phyloP scores from a whole-genome alignment of 2,329 filamentous ascomycete genomes.

The Lomentospora prolificans region DNA sequence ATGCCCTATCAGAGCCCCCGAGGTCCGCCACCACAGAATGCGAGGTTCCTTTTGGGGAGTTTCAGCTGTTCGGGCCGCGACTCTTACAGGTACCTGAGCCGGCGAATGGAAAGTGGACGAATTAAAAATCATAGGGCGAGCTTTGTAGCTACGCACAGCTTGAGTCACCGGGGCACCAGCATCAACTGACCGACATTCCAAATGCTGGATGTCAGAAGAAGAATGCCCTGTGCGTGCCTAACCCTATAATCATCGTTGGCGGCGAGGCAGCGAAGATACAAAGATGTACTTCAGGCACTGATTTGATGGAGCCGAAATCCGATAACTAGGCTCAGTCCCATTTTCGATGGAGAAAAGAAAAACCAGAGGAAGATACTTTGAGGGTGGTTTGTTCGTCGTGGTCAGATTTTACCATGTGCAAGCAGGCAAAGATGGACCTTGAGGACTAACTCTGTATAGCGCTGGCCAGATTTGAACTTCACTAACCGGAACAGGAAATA shows the following conservation, averaged over 20 bases:
- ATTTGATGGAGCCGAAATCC: too few species aligned
- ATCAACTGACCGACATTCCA: background rate
- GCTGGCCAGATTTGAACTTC: too few species aligned
- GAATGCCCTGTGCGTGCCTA: background rate
- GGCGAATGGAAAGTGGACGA: background rate
- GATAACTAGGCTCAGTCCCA: background rate
- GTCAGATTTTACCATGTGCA: too few species aligned
- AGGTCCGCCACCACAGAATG: background rate
- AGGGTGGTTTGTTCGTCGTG: too few species aligned
- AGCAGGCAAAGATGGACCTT: too few species aligned
- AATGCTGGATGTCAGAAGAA: too few species aligned
- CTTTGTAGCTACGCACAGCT: background rate
- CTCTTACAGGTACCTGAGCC: background rate
- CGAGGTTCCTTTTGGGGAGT: background rate
- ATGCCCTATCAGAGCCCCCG: background rate
- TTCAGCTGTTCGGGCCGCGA: background rate
- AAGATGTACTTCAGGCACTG: too few species aligned
- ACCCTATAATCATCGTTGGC: background rate
- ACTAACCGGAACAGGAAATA: too few species aligned
- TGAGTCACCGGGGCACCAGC: background rate
- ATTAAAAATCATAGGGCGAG: background rate
- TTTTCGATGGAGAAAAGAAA: background rate
- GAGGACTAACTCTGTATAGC: too few species aligned
- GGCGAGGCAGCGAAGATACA: too few species aligned
- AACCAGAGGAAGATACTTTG: too few species aligned